These are phyloP conservation scores for Angomonas desouzai DNA, from an alignment of 208 protist species.

Conservation along the genomic window DNA sequence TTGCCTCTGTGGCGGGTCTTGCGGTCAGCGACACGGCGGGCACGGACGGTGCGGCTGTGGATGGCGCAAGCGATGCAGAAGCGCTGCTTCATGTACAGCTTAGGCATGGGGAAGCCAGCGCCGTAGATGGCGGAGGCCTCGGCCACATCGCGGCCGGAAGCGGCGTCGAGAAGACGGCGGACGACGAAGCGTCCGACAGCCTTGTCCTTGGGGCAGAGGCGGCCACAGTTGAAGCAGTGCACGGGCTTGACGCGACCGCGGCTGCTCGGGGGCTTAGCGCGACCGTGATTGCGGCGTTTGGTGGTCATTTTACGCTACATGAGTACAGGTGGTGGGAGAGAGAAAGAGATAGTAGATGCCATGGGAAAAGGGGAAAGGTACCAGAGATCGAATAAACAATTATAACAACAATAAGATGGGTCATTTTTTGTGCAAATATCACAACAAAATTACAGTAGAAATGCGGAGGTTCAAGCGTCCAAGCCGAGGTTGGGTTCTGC, in stretches of 20 bases:
- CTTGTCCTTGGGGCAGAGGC: constrained; percentile 95
- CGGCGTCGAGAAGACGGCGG: constrained; percentile 98
- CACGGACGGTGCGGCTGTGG: constrained; percentile 97
- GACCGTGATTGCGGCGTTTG: constrained; percentile 92
- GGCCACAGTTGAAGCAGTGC: constrained; percentile 93
- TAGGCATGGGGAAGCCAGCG: constrained; percentile 94
- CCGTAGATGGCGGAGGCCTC: constrained; percentile 94
- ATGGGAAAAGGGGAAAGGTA: neutral
- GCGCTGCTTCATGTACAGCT: constrained; percentile 99
- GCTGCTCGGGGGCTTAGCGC: constrained; percentile 88
- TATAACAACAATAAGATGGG: too few species aligned
- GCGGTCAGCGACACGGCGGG: constrained; percentile 69
- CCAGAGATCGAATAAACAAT: neutral
- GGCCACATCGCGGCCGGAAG: constrained; percentile 96
- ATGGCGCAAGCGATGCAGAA: constrained; percentile 99
- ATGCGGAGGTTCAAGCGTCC: neutral
- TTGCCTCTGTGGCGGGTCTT: constrained; percentile 86
- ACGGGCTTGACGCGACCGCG: constrained; percentile 88
- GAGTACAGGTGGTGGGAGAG: neutral
- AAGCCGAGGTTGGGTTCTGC: neutral
- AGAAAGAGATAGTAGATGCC: constrained; percentile 7
- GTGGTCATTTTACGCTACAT: constrained; percentile 68
- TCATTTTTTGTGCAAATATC: too few species aligned
- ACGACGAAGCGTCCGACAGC: constrained; percentile 98
- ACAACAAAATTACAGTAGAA: too few species aligned